phyloP scores from a whole-genome alignment of 345 rosid species.

The Cardamine occulta region DNA sequence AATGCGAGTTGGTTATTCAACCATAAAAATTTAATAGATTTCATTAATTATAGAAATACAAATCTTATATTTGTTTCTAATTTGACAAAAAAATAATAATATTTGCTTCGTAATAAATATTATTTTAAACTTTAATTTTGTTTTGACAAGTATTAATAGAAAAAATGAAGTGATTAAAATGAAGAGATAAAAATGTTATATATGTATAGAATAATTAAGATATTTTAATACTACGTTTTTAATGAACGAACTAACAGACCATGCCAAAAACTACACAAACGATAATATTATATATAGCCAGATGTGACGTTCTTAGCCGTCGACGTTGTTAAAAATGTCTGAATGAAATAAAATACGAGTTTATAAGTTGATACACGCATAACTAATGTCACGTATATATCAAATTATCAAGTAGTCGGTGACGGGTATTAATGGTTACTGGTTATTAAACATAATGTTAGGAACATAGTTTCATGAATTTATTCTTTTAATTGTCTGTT shows the following conservation, averaged over 20 bases:
- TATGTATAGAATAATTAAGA: neutral
- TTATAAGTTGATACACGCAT: constrained; percentile 9
- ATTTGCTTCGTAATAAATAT: neutral
- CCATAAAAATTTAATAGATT: neutral
- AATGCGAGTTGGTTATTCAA: neutral
- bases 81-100: neutral
- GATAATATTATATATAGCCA: neutral
- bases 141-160: neutral
- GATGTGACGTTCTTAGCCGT: neutral
- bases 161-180: neutral
- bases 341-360: constrained; percentile 2
- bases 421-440: constrained; percentile 30
- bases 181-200: neutral
- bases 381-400: constrained; percentile 17
- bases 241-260: neutral
- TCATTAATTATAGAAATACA: neutral
- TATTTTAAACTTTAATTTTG: neutral
- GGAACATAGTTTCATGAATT: constrained; percentile 41
- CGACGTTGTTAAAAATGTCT: neutral
- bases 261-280: neutral
- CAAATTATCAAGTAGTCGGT: constrained; percentile 36
- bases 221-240: neutral
- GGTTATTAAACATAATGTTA: constrained; percentile 11
- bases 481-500: constrained; percentile 19
- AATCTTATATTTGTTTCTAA: neutral